Evolutionary conservation across 2,329 filamentous ascomycete genomes (phyloP).

Genomic region (Zalaria obscura): DNA sequence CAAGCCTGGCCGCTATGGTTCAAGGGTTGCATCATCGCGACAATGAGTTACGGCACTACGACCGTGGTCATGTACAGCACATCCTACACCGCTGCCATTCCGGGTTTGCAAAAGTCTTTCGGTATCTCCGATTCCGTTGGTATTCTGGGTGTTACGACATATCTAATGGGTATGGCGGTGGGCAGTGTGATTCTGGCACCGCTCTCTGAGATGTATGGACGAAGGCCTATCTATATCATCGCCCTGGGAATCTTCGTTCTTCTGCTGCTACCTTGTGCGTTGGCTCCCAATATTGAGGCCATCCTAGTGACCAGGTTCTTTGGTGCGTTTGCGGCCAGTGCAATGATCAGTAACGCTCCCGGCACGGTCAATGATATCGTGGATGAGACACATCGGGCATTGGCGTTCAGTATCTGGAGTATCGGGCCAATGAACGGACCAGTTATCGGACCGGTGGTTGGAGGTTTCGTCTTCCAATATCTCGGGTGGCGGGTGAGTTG

Average conservation of each 20-base stretch:
- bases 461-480: conserved; percentile 65
- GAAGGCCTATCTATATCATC: conserved; percentile 51
- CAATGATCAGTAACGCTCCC: conserved; percentile 71
- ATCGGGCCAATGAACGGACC: conserved; percentile 71
- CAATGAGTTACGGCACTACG: conserved; percentile 44
- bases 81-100: conserved; percentile 59
- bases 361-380: conserved; percentile 75
- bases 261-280: conserved; percentile 56
- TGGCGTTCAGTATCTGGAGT: conserved; percentile 73
- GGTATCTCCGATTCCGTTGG: conserved; percentile 44
- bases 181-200: conserved; percentile 64
- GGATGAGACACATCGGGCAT: conserved; percentile 62
- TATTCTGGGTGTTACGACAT: conserved; percentile 65
- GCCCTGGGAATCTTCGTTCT: conserved; percentile 51
- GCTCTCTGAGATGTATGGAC: conserved; percentile 55
- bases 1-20: conserved; percentile 51
- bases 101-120: conserved; percentile 56
- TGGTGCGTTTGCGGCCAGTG: conserved; percentile 58
- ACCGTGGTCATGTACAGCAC: conserved; percentile 56
- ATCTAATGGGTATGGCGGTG: conserved; percentile 58
- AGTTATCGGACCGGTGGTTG: conserved; percentile 53
- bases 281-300: conserved; percentile 52
- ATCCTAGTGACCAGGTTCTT: conserved; percentile 65
- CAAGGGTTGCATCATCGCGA: conserved; percentile 39
- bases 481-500: conserved; percentile 77